phyloP scores from a whole-genome alignment of 2,329 filamentous ascomycete genomes.

The Ophiostoma novo-ulmi region DNA sequence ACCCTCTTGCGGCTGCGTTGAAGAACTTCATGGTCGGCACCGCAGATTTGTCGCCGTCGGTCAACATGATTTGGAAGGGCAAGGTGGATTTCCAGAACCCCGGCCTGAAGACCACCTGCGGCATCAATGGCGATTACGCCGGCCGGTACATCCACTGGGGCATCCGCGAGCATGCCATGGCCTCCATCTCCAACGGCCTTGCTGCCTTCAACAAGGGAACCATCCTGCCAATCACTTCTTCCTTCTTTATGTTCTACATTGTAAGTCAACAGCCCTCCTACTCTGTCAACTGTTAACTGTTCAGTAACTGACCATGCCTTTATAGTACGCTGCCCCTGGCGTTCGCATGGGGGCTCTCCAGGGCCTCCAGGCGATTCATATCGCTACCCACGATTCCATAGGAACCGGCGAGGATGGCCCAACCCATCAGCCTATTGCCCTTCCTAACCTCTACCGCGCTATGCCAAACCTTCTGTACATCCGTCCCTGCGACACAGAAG shows the following conservation, averaged over 20 bases:
- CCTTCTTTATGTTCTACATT: constrained; percentile 54
- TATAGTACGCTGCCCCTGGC: constrained; percentile 20
- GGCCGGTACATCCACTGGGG: constrained; percentile 57
- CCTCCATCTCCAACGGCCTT: constrained; percentile 52
- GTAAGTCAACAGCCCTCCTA: no score
- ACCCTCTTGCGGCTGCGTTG: constrained; percentile 41
- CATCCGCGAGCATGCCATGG: constrained; percentile 59
- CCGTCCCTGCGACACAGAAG: constrained; percentile 54
- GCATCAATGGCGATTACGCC: neutral
- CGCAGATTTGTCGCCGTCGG: constrained; percentile 44
- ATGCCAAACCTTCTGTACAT: constrained; percentile 61
- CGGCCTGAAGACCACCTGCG: constrained; percentile 26
- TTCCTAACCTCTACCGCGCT: constrained; percentile 53
- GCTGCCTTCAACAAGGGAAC: constrained; percentile 50
- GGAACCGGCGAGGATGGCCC: constrained; percentile 57
- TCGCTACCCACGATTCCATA: constrained; percentile 58
- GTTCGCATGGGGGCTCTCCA: constrained; percentile 52
- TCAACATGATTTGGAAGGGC: constrained; percentile 47
- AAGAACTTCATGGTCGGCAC: constrained; percentile 44
- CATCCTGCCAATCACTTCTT: constrained; percentile 49
- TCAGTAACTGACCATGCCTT: no score
- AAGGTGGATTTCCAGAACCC: constrained; percentile 49
- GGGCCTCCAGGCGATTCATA: constrained; percentile 51
- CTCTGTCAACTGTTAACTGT: no score
- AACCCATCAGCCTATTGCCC: constrained; percentile 54